A percentile compares a stretch with the other conserved stretches of the same genome.
Conservation (phyloP, 148 eudicot species). For the Silene uniflora region DNA sequence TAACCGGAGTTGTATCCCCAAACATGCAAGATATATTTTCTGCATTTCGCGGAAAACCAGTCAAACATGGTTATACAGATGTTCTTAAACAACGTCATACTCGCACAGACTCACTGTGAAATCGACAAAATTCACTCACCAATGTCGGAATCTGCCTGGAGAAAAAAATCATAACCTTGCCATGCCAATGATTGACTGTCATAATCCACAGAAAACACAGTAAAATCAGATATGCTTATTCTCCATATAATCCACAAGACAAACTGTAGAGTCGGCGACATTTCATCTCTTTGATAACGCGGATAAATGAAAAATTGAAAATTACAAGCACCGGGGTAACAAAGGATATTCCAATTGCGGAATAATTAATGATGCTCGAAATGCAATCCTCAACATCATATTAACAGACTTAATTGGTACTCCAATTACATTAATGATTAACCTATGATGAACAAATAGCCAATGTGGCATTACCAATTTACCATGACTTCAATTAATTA, state of each 20-base stretch:
- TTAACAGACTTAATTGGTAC: background rate
- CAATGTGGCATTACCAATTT: background rate
- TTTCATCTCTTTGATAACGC: background rate
- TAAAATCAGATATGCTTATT: background rate
- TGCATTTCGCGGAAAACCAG: constrained; percentile 39
- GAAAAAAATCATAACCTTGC: constrained; percentile 36
- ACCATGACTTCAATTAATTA: background rate
- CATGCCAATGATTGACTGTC: constrained; percentile 54
- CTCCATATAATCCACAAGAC: too few species aligned
- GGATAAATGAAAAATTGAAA: background rate
- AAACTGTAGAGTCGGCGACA: background rate
- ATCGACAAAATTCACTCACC: constrained; percentile 38
- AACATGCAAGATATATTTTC: constrained; percentile 51
- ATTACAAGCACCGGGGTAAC: background rate
- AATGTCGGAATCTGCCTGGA: constrained; percentile 34
- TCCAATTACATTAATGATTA: background rate
- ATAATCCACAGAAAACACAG: constrained; percentile 9
- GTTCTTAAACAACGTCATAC: background rate
- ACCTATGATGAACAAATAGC: background rate
- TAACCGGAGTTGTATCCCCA: constrained; percentile 65
- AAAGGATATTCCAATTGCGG: background rate
- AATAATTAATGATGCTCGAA: background rate
- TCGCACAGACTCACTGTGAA: too few species aligned
- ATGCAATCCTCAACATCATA: background rate
- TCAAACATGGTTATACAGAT: constrained; percentile 15